Percentiles rank a stretch among this genome's conserved stretches.
These are phyloP conservation scores for Phytophthora sp. DNA, from an alignment of 352 stramenopile genomes.

Conservation along the genomic window DNA sequence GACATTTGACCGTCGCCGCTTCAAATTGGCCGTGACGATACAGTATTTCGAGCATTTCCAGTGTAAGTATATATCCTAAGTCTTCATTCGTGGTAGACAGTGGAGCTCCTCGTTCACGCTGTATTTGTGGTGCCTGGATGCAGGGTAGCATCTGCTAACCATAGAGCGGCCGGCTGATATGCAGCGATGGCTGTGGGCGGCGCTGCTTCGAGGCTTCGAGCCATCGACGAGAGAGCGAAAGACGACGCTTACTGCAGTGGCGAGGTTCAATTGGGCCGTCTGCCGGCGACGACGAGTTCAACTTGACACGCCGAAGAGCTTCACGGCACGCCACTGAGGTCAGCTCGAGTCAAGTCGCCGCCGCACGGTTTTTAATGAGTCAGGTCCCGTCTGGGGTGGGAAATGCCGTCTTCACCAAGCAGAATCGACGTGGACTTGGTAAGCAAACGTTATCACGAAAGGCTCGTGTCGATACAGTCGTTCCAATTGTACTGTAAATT, in stretches of 20 bases:
- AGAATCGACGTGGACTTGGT: background rate
- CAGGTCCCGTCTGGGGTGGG: background rate
- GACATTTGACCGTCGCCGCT: no score
- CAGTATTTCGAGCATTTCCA: background rate
- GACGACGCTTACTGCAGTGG: no score
- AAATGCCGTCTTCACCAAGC: background rate
- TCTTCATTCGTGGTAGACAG: constrained; percentile 6
- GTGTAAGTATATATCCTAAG: no score
- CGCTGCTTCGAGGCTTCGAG: constrained; percentile 4
- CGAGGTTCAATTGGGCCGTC: no score
- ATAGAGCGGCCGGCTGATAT: constrained; percentile 35
- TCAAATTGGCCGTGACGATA: background rate
- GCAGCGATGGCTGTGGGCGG: constrained; percentile 13
- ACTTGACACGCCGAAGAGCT: constrained; percentile 10
- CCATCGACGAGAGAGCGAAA: no score
- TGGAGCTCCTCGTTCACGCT: background rate
- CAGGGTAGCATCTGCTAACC: constrained; percentile 24
- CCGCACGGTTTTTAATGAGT: constrained; percentile 9
- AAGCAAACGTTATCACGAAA: constrained; percentile 10
- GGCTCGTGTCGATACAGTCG: background rate
- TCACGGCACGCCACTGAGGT: background rate
- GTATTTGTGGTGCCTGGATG: constrained; percentile 6
- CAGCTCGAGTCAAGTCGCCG: background rate
- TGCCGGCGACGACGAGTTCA: constrained; percentile 20
- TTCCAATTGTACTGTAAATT: no score